phyloP scores from a whole-genome alignment of 257 asterid species.

The Solanum etuberosum region DNA sequence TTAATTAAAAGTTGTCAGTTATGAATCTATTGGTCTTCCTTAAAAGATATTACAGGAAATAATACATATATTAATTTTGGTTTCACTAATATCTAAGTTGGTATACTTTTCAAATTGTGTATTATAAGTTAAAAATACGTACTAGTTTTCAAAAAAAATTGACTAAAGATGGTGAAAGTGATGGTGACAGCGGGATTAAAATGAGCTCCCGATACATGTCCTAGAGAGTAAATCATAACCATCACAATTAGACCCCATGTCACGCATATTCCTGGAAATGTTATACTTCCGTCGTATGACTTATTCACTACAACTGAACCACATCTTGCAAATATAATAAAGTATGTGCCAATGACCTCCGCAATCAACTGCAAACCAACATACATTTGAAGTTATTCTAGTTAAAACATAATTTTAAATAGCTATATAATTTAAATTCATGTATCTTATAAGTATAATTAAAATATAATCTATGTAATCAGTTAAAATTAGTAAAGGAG shows the following conservation, averaged over 20 bases:
- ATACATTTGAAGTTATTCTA: neutral
- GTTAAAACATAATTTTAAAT: too few relatives aligned
- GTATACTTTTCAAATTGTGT: neutral
- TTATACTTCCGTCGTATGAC: conserved; percentile 29
- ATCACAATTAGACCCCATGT: conserved; percentile 72
- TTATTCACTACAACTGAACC: conserved; percentile 56
- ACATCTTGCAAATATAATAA: conserved; percentile 60
- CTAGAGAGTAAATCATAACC: conserved; percentile 62
- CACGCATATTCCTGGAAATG: conserved; percentile 58
- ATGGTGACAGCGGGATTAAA: conserved; percentile 74
- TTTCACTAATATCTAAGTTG: neutral
- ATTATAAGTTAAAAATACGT: neutral
- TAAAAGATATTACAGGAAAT: neutral
- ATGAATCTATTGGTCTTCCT: neutral
- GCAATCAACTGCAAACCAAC: conserved; percentile 36
- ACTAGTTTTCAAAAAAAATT: conserved; percentile 70
- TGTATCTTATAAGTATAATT: too few relatives aligned
- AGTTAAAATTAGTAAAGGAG: neutral
- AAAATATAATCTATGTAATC: neutral
- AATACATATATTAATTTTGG: neutral
- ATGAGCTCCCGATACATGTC: conserved; percentile 79
- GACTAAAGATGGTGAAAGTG: conserved; percentile 36
- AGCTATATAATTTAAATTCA: too few relatives aligned
- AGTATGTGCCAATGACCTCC: conserved; percentile 54
- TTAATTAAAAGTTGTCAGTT: neutral